Percentiles rank a stretch among this genome's conserved stretches.
Evolutionary conservation across 306 rosid genomes (phyloP).

Genomic region (Acacia acuminata): DNA sequence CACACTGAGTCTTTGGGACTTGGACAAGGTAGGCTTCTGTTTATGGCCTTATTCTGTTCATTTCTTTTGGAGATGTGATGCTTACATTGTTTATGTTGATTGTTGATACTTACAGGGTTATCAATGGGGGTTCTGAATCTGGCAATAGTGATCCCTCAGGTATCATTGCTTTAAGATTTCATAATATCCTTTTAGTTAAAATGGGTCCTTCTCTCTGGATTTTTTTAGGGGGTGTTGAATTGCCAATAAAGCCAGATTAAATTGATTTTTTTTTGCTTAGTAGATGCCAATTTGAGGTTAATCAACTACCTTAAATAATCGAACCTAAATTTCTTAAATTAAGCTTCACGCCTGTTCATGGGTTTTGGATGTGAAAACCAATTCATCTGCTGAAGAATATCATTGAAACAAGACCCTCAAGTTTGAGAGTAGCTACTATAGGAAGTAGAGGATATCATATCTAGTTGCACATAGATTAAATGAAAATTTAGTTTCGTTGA

Average conservation of each 20-base stretch:
- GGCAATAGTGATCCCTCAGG: conserved; percentile 95
- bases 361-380: conserved; percentile 23
- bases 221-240: neutral
- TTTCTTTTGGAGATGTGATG: conserved; percentile 2
- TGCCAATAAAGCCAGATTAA: neutral
- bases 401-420: conserved; percentile 17
- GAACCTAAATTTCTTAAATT: conserved; percentile 12
- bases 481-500: conserved; percentile 26
- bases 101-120: conserved; percentile 66
- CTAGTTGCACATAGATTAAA: conserved; percentile 1
- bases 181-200: neutral
- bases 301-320: neutral
- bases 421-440: conserved; percentile 9
- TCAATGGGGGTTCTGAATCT: conserved; percentile 95
- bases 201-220: neutral
- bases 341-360: neutral
- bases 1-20: conserved; percentile 90
- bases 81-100: conserved; percentile 33
- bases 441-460: conserved; percentile 17
- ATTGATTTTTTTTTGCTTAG: conserved; percentile 11
- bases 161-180: conserved; percentile 40
- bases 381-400: conserved; percentile 23
- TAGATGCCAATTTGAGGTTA: conserved; percentile 16
- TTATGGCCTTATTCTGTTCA: conserved; percentile 24
- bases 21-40: conserved; percentile 74